These are phyloP conservation scores for Aspergillus arachidicola DNA, from an alignment of 2,329 filamentous ascomycete genomes.

Conservation along the genomic window DNA sequence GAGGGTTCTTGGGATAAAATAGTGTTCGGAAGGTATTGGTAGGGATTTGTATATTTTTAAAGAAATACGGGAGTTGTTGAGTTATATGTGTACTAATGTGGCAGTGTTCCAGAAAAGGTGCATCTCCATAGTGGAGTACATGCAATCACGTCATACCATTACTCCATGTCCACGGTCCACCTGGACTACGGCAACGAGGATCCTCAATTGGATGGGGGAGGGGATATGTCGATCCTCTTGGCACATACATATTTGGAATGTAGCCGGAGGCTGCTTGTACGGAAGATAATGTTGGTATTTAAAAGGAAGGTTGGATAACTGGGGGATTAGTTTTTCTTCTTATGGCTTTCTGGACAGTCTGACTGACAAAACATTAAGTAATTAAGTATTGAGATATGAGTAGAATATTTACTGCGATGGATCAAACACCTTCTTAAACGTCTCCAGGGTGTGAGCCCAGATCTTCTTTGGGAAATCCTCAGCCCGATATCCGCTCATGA, in stretches of 20 bases:
- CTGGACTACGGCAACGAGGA: no score
- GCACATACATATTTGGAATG: not conserved
- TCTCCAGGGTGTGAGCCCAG: slow-evolving; percentile 34
- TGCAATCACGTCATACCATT: not conserved
- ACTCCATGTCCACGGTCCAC: not conserved
- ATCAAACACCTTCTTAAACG: slow-evolving; percentile 21
- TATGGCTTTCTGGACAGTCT: no score
- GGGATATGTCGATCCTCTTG: not conserved
- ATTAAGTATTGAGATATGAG: not conserved
- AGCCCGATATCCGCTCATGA: slow-evolving; percentile 32
- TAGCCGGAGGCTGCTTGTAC: no score
- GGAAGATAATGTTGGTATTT: not conserved
- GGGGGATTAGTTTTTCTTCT: no score
- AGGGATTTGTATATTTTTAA: no score
- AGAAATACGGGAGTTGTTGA: no score
- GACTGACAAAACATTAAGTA: not conserved
- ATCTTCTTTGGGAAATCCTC: slow-evolving; percentile 31
- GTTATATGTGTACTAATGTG: not conserved
- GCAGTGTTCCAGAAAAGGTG: not conserved
- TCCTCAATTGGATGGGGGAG: not conserved
- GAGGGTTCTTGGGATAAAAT: not conserved
- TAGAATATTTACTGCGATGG: not conserved
- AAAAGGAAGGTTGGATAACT: not conserved
- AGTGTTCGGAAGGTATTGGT: not conserved
- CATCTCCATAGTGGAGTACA: not conserved